phyloP scores from a whole-genome alignment of 176 grass and related monocot genomes.

The Luzula sylvatica region DNA sequence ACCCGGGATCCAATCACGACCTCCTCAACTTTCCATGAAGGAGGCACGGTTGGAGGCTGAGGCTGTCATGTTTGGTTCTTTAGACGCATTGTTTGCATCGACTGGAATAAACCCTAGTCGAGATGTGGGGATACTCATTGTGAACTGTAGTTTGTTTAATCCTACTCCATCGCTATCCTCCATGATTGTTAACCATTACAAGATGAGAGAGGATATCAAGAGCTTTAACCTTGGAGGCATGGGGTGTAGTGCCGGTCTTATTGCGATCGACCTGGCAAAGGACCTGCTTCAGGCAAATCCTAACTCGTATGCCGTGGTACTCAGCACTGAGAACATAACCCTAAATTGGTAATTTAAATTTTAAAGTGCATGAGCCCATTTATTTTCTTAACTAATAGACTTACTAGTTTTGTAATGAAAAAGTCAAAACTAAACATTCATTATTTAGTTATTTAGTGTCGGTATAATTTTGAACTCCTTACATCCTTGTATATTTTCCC shows the following conservation, averaged over 20 bases:
- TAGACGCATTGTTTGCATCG: conserved; percentile 41
- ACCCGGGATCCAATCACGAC: conserved; percentile 41
- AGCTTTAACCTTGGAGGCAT: conserved; percentile 71
- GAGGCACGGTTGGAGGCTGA: conserved; percentile 60
- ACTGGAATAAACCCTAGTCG: conserved; percentile 48
- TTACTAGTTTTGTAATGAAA: too few relatives aligned
- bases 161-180: conserved; percentile 32
- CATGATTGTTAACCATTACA: conserved; percentile 63
- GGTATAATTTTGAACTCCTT: too few relatives aligned
- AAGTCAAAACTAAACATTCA: too few relatives aligned
- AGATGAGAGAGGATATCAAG: conserved; percentile 41
- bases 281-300: conserved; percentile 51
- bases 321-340: conserved; percentile 80
- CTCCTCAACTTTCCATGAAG: conserved; percentile 41
- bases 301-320: conserved; percentile 30
- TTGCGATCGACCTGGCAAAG: conserved; percentile 54
- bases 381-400: too few relatives aligned
- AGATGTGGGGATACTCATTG: conserved; percentile 44
- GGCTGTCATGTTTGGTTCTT: conserved; percentile 57
- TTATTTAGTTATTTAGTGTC: too few relatives aligned
- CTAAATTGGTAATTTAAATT: conserved; percentile 66
- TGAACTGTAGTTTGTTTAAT: conserved; percentile 47
- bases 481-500: too few relatives aligned
- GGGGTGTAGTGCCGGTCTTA: conserved; percentile 65
- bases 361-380: too few relatives aligned